These are phyloP conservation scores for Ensete glaucum DNA, from an alignment of 176 grass and related monocot species.

Conservation along the genomic window DNA sequence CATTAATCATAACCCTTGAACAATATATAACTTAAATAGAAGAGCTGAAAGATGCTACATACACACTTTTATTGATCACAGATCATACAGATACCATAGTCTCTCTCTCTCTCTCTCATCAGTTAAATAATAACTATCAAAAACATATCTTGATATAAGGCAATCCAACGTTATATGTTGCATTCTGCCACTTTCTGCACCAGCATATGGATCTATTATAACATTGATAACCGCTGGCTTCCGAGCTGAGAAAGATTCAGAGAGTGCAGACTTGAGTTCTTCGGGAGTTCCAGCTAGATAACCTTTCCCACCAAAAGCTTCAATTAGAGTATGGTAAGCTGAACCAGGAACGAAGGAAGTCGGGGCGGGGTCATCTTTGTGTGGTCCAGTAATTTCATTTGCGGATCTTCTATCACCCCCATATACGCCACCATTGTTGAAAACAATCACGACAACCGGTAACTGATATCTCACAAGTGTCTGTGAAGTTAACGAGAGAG, in stretches of 20 bases:
- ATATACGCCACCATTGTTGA: slow-evolving; percentile 93
- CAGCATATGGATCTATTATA: slow-evolving; percentile 71
- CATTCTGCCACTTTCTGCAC: slow-evolving; percentile 84
- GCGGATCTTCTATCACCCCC: slow-evolving; percentile 76
- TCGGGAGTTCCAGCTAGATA: slow-evolving; percentile 52
- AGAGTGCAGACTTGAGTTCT: slow-evolving; percentile 61
- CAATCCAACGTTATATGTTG: slow-evolving; percentile 23
- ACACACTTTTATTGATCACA: neutral
- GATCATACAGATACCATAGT: neutral
- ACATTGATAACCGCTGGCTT: slow-evolving; percentile 77
- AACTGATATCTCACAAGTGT: slow-evolving; percentile 83
- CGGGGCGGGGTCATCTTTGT: slow-evolving; percentile 90
- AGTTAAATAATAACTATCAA: neutral
- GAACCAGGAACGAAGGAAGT: slow-evolving; percentile 80
- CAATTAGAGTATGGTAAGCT: slow-evolving; percentile 76
- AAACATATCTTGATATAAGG: neutral
- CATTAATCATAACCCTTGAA: no score
- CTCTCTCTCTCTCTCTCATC: neutral
- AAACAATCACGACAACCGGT: slow-evolving; percentile 69
- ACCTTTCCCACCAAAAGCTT: slow-evolving; percentile 81
- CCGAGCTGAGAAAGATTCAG: slow-evolving; percentile 53
- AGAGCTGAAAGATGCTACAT: no score
- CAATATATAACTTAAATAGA: no score
- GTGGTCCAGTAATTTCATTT: slow-evolving; percentile 64
- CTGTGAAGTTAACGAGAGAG: slow-evolving; percentile 24